A percentile compares a stretch with the other conserved stretches of the same genome.
Evolutionary conservation across 257 asterid genomes (phyloP).

Genomic region (Capsicum rhomboideum): DNA sequence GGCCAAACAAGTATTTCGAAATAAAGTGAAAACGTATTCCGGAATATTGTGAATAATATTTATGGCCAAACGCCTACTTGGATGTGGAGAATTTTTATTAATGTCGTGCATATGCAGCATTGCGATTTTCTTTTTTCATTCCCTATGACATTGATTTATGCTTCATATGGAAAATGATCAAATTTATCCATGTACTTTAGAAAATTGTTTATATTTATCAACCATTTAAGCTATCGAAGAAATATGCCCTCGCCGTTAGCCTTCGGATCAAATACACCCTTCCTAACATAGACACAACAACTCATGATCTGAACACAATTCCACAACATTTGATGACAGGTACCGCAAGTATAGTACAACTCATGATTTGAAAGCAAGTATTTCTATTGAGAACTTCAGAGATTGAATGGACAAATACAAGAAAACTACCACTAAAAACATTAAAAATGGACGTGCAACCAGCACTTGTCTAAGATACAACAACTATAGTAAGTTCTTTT

Average conservation of each 20-base stretch:
- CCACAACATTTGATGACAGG: neutral
- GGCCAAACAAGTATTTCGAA: too few species aligned
- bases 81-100: neutral
- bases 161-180: neutral
- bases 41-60: too few species aligned
- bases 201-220: too few species aligned
- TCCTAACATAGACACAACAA: neutral
- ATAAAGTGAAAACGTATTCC: too few species aligned
- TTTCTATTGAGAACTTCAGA: neutral
- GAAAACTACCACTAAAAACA: neutral
- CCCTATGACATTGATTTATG: neutral
- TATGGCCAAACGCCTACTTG: too few species aligned
- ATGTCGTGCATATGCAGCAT: neutral
- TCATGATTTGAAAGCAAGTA: neutral
- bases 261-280: too few species aligned
- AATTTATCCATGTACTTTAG: neutral
- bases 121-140: neutral
- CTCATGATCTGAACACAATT: neutral
- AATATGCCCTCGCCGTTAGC: too few species aligned
- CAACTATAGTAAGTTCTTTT: conserved; percentile 1
- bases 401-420: neutral
- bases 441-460: neutral
- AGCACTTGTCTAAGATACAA: neutral
- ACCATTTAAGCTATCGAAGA: too few species aligned
- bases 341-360: neutral